phyloP scores from a whole-genome alignment of 1,139 yeast species.

The Protomyces gravidus region DNA sequence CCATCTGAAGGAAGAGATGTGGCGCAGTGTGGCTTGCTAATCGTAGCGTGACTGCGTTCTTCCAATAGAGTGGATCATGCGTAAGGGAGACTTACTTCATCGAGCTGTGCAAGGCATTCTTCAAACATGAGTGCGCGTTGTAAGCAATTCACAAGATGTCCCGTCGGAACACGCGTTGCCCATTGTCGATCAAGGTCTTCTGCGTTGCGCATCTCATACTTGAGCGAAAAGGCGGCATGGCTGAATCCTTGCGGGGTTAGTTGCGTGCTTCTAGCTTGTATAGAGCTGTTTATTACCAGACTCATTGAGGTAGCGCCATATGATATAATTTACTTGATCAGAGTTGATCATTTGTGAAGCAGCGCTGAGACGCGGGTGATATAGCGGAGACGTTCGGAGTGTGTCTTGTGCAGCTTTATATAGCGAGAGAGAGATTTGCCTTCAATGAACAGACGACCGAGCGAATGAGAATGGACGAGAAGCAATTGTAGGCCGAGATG shows the following conservation, averaged over 20 bases:
- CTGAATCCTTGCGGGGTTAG: slow-evolving; percentile 49
- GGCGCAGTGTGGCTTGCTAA: not conserved
- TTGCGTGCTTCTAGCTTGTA: not conserved
- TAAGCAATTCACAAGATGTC: slow-evolving; percentile 13
- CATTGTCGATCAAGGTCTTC: slow-evolving; percentile 38
- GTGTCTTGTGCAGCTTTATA: no score
- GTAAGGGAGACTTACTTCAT: slow-evolving; percentile 4
- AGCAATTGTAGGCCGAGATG: no score
- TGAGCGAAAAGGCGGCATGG: slow-evolving; percentile 74
- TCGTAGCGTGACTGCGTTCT: not conserved
- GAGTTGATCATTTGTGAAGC: slow-evolving; percentile 41
- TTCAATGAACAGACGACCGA: no score
- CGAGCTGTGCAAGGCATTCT: slow-evolving; percentile 22
- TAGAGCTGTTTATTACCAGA: no score
- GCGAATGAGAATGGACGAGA: no score
- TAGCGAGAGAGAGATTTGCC: no score
- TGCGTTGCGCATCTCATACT: slow-evolving; percentile 63
- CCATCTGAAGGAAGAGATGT: not conserved
- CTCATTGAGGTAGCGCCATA: slow-evolving; percentile 92
- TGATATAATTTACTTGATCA: slow-evolving; percentile 78
- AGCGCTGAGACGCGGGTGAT: no score
- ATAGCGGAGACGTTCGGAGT: no score
- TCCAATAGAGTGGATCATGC: not conserved
- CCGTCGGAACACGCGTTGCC: slow-evolving; percentile 26
- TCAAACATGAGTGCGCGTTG: slow-evolving; percentile 26